phyloP scores from a whole-genome alignment of 495 filamentous ascomycete genomes.

The Penicillium cosmopolitanum region DNA sequence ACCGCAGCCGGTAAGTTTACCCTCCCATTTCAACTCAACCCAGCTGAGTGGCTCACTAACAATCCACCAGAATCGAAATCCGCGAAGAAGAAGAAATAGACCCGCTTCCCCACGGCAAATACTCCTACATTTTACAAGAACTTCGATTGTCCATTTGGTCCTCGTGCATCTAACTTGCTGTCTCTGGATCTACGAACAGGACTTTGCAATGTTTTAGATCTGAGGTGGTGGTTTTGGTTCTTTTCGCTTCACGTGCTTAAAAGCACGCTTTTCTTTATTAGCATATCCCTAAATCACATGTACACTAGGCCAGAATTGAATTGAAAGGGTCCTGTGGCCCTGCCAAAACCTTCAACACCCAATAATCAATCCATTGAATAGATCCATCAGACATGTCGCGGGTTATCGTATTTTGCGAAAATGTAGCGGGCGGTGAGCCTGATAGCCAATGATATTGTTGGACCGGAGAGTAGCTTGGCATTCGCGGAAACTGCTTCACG shows the following conservation, averaged over 20 bases:
- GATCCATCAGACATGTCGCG: neutral
- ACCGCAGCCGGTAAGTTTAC: slow-evolving; percentile 61
- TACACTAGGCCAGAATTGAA: slow-evolving; percentile 1
- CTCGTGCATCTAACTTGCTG: no score
- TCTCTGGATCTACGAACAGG: neutral
- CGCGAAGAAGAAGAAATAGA: slow-evolving; percentile 51
- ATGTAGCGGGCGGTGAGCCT: neutral
- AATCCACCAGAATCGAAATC: slow-evolving; percentile 39
- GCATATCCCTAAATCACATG: slow-evolving; percentile 2
- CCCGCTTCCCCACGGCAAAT: neutral
- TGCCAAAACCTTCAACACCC: neutral
- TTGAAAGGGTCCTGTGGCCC: neutral
- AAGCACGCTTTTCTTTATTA: neutral
- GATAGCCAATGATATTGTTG: no score
- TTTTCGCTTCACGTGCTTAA: neutral
- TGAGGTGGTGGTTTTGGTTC: neutral
- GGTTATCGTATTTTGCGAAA: neutral
- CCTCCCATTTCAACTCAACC: neutral
- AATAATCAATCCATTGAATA: neutral
- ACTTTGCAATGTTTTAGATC: neutral
- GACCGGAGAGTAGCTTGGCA: neutral
- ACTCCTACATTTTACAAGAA: no score
- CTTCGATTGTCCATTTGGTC: no score
- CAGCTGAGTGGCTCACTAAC: slow-evolving; percentile 13
- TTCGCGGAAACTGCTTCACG: slow-evolving; percentile 4